These are phyloP conservation scores for Diplodia scrobiculata DNA, from an alignment of 2,329 filamentous ascomycete species.

Conservation along the genomic window DNA sequence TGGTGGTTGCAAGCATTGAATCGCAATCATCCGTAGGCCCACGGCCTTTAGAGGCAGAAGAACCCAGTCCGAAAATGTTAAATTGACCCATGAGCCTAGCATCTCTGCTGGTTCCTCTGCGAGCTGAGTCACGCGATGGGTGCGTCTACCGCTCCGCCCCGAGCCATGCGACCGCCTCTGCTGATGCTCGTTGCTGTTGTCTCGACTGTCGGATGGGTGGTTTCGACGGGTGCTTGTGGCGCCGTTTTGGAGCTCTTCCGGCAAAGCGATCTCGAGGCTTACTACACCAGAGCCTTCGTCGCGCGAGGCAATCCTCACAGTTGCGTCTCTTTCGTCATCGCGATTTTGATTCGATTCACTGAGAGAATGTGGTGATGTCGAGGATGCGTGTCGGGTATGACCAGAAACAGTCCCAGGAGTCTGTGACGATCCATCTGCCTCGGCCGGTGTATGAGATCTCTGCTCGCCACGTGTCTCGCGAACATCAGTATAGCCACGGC, in stretches of 20 bases:
- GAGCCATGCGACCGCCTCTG: background rate
- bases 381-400: background rate
- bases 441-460: conserved; percentile 29
- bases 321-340: conserved; percentile 39
- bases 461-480: conserved; percentile 14
- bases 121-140: conserved; percentile 43
- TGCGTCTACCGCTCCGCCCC: conserved; percentile 3
- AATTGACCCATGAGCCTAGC: conserved; percentile 40
- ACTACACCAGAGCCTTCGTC: conserved; percentile 39
- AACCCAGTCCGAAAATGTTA: conserved; percentile 38
- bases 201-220: conserved; percentile 16
- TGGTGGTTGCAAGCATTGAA: conserved; percentile 29
- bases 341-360: conserved; percentile 35
- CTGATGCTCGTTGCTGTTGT: conserved; percentile 6
- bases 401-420: conserved; percentile 31
- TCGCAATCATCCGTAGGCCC: conserved; percentile 39
- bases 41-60: conserved; percentile 40
- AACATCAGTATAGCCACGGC: background rate
- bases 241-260: conserved; percentile 38
- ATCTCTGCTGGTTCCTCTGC: conserved; percentile 41
- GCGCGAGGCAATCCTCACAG: conserved; percentile 45
- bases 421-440: background rate
- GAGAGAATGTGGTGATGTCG: conserved; percentile 35
- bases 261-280: conserved; percentile 44
- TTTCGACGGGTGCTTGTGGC: conserved; percentile 30